These are phyloP conservation scores for Monosporozyma yasuniensis DNA, from an alignment of 805 yeast species.

Conservation along the genomic window DNA sequence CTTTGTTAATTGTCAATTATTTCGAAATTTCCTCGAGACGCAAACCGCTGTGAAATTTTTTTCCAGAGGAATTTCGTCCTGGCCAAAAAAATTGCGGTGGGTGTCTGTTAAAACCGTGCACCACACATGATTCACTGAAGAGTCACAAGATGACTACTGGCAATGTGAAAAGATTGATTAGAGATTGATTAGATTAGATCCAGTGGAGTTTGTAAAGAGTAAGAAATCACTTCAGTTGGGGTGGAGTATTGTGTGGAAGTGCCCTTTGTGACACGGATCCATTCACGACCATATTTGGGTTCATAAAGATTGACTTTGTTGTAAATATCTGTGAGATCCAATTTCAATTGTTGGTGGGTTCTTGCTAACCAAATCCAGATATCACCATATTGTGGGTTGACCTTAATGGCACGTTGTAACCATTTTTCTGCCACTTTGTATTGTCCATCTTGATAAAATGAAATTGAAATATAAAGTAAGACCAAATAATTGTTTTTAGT, in stretches of 20 bases:
- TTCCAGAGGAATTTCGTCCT: conserved; percentile 6
- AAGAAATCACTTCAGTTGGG: conserved; percentile 29
- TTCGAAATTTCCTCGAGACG: background rate
- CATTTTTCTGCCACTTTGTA: conserved; percentile 57
- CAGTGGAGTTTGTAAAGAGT: background rate
- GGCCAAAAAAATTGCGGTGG: background rate
- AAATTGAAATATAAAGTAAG: conserved; percentile 53
- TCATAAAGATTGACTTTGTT: conserved; percentile 35
- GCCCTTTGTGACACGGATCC: conserved; percentile 47
- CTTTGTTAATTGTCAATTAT: background rate
- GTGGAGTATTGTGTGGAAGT: conserved; percentile 37
- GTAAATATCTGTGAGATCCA: conserved; percentile 5
- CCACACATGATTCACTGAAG: too few species aligned
- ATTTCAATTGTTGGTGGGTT: conserved; percentile 32
- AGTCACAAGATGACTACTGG: background rate
- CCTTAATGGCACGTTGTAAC: conserved; percentile 59
- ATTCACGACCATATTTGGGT: conserved; percentile 53
- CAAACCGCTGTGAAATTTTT: background rate
- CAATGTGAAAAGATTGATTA: background rate
- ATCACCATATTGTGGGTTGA: conserved; percentile 60
- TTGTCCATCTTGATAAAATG: conserved; percentile 60
- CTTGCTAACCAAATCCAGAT: conserved; percentile 59
- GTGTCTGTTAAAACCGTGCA: background rate
- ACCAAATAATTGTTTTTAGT: conserved; percentile 55
- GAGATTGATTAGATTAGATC: background rate